phyloP scores from a whole-genome alignment of 2,329 filamentous ascomycete genomes.

The Thyridium curvatum region DNA sequence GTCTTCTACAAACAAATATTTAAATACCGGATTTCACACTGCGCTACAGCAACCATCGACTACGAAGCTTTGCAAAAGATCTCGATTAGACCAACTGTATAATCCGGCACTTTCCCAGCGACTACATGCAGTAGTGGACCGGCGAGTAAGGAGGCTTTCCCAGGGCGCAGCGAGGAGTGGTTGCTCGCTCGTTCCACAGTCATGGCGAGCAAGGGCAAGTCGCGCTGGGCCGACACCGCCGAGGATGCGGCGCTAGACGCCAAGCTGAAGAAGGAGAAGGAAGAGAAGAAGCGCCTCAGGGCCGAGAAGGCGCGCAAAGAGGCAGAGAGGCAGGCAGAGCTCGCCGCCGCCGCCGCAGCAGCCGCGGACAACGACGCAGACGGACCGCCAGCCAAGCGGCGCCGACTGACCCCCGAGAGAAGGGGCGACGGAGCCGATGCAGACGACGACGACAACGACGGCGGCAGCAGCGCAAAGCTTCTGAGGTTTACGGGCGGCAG shows the following conservation, averaged over 20 bases:
- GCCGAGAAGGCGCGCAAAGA: slow-evolving; percentile 73
- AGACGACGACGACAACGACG: slow-evolving; percentile 15
- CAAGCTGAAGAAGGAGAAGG: slow-evolving; percentile 72
- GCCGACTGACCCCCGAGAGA: slow-evolving; percentile 45
- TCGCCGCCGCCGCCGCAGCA: slow-evolving; percentile 21
- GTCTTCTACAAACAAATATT: no score
- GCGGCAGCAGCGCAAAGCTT: slow-evolving; percentile 38
- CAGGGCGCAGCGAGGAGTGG: slow-evolving; percentile 5
- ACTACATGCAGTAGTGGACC: no score
- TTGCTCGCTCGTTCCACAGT: slow-evolving; percentile 5
- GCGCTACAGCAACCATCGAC: no score
- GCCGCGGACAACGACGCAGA: slow-evolving; percentile 18
- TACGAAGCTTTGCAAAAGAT: no score
- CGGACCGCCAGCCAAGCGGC: slow-evolving; percentile 54
- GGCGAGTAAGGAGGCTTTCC: not conserved
- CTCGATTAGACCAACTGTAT: no score
- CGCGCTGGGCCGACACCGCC: slow-evolving; percentile 82
- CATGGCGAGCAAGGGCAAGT: slow-evolving; percentile 60
- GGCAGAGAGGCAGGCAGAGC: slow-evolving; percentile 31
- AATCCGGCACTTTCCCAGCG: no score
- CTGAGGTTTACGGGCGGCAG: slow-evolving; percentile 63
- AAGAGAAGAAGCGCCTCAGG: slow-evolving; percentile 84
- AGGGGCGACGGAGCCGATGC: slow-evolving; percentile 11
- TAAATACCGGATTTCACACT: no score
- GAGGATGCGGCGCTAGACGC: slow-evolving; percentile 72